Conservation (phyloP, 2,329 filamentous ascomycete species). For the Aspergillus arachidicola region DNA sequence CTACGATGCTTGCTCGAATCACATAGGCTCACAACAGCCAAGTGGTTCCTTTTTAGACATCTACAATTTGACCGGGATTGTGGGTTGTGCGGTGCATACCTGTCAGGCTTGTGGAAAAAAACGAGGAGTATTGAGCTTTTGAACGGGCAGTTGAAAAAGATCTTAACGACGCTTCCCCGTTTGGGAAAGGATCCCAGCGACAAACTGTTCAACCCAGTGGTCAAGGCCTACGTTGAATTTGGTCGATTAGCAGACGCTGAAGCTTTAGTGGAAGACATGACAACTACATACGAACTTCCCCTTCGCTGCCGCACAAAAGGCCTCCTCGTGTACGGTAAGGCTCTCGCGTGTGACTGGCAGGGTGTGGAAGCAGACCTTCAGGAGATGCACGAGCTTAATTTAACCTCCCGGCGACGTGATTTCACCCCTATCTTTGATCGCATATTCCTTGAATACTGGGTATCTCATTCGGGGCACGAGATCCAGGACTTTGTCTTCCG, state of each 20-base stretch:
- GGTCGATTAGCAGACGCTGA: conserved; percentile 39
- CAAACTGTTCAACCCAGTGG: conserved; percentile 43
- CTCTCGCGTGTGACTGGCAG: conserved; percentile 43
- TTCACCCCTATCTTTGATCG: conserved; percentile 42
- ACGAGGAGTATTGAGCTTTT: conserved; percentile 40
- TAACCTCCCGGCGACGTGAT: conserved; percentile 30
- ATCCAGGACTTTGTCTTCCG: conserved; percentile 41
- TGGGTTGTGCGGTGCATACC: conserved; percentile 39
- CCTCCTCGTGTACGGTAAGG: conserved; percentile 39
- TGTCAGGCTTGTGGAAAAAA: conserved; percentile 44
- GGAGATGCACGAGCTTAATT: conserved; percentile 38
- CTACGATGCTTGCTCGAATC: conserved; percentile 42
- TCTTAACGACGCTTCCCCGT: conserved; percentile 30
- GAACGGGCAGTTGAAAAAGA: conserved; percentile 35
- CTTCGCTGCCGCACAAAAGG: conserved; percentile 40
- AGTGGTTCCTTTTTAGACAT: conserved; percentile 36
- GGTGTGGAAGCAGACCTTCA: conserved; percentile 41
- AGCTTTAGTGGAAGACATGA: conserved; percentile 39
- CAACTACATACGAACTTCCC: conserved; percentile 29
- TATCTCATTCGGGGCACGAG: conserved; percentile 35
- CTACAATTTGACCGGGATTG: conserved; percentile 37
- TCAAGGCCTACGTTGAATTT: conserved; percentile 43
- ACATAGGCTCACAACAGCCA: conserved; percentile 39
- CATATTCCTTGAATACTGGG: conserved; percentile 46
- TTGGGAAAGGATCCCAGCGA: conserved; percentile 37